These are phyloP conservation scores for Phytophthora brassicae DNA, from an alignment of 352 stramenopile species.

Conservation along the genomic window DNA sequence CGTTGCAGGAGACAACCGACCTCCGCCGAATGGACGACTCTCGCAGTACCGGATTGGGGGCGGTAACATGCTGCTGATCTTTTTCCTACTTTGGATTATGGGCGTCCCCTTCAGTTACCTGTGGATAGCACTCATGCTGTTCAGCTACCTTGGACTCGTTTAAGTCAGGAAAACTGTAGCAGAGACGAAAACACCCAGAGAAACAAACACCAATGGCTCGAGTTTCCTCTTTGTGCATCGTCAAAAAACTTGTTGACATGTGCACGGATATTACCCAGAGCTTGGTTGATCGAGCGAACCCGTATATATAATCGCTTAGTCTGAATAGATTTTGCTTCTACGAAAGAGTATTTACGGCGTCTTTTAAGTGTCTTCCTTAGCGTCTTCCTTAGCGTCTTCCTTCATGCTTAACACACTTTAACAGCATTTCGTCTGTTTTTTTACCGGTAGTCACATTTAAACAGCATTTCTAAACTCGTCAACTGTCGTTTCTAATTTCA, in stretches of 20 bases:
- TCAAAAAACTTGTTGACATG: too few relatives aligned
- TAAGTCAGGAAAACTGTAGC: slow-evolving; percentile 27
- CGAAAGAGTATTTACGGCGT: too few relatives aligned
- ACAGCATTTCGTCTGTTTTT: too few relatives aligned
- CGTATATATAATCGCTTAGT: slow-evolving; percentile 40
- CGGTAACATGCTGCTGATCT: slow-evolving; percentile 72
- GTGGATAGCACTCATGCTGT: slow-evolving; percentile 78
- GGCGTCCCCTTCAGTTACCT: slow-evolving; percentile 78
- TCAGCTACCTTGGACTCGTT: slow-evolving; percentile 72
- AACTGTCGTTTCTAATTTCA: background rate
- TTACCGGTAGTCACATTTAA: too few relatives aligned
- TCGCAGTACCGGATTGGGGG: slow-evolving; percentile 68
- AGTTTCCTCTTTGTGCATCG: slow-evolving; percentile 1
- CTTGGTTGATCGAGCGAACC: slow-evolving; percentile 20
- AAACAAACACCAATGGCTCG: background rate
- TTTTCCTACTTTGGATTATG: slow-evolving; percentile 82
- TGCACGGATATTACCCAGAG: too few relatives aligned
- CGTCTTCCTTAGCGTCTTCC: background rate
- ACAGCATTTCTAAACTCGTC: too few relatives aligned
- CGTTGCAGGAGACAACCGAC: slow-evolving; percentile 29
- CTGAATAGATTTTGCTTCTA: slow-evolving; percentile 40
- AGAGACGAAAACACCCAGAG: too few relatives aligned
- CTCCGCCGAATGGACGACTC: slow-evolving; percentile 36
- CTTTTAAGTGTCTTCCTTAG: background rate
- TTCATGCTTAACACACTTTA: too few relatives aligned